phyloP scores from a whole-genome alignment of 1,284 basidiomycete genomes.

The Marasmius sp. region DNA sequence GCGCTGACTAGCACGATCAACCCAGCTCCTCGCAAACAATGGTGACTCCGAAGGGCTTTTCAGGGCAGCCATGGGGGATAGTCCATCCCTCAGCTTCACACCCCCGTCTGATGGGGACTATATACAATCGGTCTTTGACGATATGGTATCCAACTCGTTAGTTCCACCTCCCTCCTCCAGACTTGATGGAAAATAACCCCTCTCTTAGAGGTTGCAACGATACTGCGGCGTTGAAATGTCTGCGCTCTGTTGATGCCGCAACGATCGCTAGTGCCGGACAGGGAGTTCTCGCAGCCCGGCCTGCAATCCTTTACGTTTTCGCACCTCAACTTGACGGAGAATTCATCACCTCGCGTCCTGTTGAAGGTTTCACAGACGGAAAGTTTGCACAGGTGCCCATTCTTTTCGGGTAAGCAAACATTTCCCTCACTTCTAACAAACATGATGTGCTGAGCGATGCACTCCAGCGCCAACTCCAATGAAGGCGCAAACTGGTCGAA shows the following conservation, averaged over 20 bases:
- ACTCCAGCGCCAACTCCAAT: slow-evolving; percentile 15
- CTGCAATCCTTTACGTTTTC: slow-evolving; percentile 12
- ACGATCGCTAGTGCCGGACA: slow-evolving; percentile 7
- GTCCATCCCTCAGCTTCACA: slow-evolving; percentile 14
- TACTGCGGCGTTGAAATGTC: not conserved
- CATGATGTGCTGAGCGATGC: not conserved
- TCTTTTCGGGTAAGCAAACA: slow-evolving; percentile 11
- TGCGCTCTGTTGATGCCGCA: not conserved
- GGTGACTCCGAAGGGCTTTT: slow-evolving; percentile 14
- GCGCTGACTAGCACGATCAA: not conserved
- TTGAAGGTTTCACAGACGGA: slow-evolving; percentile 15
- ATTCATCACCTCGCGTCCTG: slow-evolving; percentile 12
- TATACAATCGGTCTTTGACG: slow-evolving; percentile 7
- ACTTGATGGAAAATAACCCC: not conserved
- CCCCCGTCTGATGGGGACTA: slow-evolving; percentile 10
- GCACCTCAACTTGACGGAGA: slow-evolving; percentile 11
- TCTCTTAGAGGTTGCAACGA: slow-evolving; percentile 4
- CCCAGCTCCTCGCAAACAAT: slow-evolving; percentile 12
- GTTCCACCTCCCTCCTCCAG: not conserved
- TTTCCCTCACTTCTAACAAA: not conserved
- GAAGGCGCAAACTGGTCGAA: slow-evolving; percentile 17
- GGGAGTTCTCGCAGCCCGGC: not conserved
- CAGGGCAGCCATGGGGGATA: slow-evolving; percentile 15
- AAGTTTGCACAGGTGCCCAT: slow-evolving; percentile 11
- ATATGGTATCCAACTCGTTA: slow-evolving; percentile 10